Evolutionary conservation across 148 eudicot species (phyloP).

Genomic region (Rhododendron mucronatum): DNA sequence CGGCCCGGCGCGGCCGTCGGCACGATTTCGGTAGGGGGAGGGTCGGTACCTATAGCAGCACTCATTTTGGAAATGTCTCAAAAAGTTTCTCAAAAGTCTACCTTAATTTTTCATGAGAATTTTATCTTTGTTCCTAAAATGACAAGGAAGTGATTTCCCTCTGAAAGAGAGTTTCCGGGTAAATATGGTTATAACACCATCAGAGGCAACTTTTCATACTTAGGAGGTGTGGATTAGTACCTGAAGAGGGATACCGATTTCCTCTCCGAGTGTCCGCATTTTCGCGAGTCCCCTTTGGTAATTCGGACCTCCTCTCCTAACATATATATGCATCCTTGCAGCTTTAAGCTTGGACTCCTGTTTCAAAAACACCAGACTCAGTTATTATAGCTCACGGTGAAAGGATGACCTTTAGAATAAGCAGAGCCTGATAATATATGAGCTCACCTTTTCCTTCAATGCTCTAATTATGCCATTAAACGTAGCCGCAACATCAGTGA

Average conservation of each 20-base stretch:
- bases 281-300: conserved; percentile 96
- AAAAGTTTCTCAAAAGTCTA: background rate
- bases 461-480: conserved; percentile 75
- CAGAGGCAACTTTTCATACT: background rate
- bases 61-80: no score
- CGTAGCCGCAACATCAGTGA: conserved; percentile 97
- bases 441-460: conserved; percentile 51
- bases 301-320: conserved; percentile 99
- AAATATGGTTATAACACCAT: background rate
- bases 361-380: background rate
- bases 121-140: background rate
- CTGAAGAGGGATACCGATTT: conserved; percentile 94
- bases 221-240: conserved; percentile 20
- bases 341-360: conserved; percentile 92
- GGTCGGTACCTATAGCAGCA: no score
- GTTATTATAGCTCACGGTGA: background rate
- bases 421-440: background rate
- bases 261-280: conserved; percentile 86
- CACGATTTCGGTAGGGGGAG: no score
- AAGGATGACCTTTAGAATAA: background rate
- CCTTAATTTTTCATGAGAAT: background rate
- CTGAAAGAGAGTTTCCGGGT: background rate
- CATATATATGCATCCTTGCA: conserved; percentile 83
- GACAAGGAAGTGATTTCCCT: background rate
- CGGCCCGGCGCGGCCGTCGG: no score